Evolutionary conservation across 768 basidiomycete species (phyloP), one percentile per base, ranked within the genome.

Genomic region (Clitopilus hobsonii): DNA sequence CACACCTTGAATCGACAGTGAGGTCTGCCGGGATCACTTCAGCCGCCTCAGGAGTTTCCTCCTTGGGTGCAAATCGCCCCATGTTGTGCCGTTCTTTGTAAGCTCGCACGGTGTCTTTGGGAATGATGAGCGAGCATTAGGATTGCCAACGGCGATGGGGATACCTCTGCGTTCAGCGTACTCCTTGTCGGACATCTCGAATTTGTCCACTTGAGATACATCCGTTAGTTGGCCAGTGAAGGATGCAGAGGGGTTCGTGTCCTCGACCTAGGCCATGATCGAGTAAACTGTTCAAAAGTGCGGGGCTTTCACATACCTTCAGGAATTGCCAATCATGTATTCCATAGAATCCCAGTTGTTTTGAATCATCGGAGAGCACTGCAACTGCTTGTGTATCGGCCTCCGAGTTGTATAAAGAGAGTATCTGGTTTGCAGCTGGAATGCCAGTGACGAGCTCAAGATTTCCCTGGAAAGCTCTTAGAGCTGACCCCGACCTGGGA

Each of bases 381-480:
- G 75, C 79, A 11, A 89, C 61, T 7, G 81, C 70, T 32, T 72
- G 69, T 1, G 71, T 64, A 56, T 83, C 81, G 8, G 72, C 75
- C 49, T 85, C 80, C 1, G 85, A 79, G 3, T 83, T 79, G 28
- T 81, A 77, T 7, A 97, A 67, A 0, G 79, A 69, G 45, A 98
- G 80, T 0, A 67, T 58, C 65, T 98, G 96, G 58, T 88, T 86
- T 51, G 74, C 74, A 2, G 80, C 77, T 1, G 90, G 84, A 51
- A 98, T 88, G 22, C 96, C 96, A n/a, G 96, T 98, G 62, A 97
- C 83, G 54, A 85, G 79, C 66, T 94, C 91, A 26, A 98, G 82
- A 64, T 92, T 97, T 52, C 71, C 74, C 89, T 93, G 64, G 51
- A 54, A 8, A 51, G 45, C n/a, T n/a, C n/a, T n/a, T n/a, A n/a